These are phyloP conservation scores for Venustampulla echinocandica DNA, from an alignment of 495 filamentous ascomycete genomes.

Conservation along the genomic window DNA sequence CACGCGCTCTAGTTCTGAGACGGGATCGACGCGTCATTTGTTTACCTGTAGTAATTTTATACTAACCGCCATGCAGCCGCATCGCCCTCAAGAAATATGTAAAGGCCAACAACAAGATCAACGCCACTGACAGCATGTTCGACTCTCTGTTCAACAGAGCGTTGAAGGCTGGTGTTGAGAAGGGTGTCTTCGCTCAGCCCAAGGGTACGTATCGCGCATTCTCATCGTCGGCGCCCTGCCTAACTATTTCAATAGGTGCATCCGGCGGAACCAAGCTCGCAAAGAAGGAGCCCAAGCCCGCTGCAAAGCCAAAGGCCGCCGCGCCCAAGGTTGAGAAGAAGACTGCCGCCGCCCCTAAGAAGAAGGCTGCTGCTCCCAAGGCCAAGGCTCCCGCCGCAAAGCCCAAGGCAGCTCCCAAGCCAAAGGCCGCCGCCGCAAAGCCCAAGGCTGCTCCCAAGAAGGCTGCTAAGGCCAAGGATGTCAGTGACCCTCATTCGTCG, in stretches of 20 bases:
- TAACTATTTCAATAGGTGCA: slow-evolving; percentile 39
- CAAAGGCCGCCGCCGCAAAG: slow-evolving; percentile 22
- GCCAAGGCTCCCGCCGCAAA: slow-evolving; percentile 31
- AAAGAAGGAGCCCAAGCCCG: slow-evolving; percentile 57
- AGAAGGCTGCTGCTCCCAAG: slow-evolving; percentile 43
- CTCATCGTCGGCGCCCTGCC: background rate
- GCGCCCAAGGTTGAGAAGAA: slow-evolving; percentile 38
- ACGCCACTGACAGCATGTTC: slow-evolving; percentile 62
- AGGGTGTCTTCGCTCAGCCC: slow-evolving; percentile 81
- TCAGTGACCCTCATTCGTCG: slow-evolving; percentile 15
- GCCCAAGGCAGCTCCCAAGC: slow-evolving; percentile 23
- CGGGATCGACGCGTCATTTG: slow-evolving; percentile 15
- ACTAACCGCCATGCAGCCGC: slow-evolving; percentile 50
- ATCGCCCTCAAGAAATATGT: slow-evolving; percentile 98
- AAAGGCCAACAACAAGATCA: slow-evolving; percentile 85
- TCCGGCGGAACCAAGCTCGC: slow-evolving; percentile 95
- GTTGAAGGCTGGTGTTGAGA: slow-evolving; percentile 80
- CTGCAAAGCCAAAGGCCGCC: slow-evolving; percentile 38
- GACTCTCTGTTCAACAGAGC: slow-evolving; percentile 91
- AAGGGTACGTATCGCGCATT: slow-evolving; percentile 64
- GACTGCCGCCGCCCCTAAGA: slow-evolving; percentile 34
- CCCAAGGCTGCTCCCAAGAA: slow-evolving; percentile 39
- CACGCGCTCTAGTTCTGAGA: background rate
- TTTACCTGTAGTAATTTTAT: background rate
- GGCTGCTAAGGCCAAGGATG: slow-evolving; percentile 38